A percentile compares a stretch with the other conserved stretches of the same genome.
Conservation (phyloP, 768 basidiomycete genomes). For the Suillus decipiens region DNA sequence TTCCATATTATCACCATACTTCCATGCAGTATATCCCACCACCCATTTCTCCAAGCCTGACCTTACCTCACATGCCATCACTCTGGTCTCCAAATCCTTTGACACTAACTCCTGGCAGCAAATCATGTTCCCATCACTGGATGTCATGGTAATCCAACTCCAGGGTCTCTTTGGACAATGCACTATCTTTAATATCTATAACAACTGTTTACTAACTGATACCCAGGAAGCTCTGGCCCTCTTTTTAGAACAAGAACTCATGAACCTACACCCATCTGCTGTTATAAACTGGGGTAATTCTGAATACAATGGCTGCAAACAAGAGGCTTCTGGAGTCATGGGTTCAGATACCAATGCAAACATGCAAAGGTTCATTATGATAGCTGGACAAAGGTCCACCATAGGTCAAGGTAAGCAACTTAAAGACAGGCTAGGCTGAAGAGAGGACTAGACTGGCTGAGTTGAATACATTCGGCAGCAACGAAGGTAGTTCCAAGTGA, state of each 20-base stretch:
- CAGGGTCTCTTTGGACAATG: not conserved
- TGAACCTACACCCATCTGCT: fast-evolving
- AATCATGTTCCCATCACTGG: not conserved
- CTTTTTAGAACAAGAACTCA: not conserved
- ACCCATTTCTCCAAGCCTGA: not conserved
- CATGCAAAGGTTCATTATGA: too few relatives aligned
- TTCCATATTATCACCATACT: not conserved
- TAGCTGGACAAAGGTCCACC: too few relatives aligned
- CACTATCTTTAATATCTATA: not conserved
- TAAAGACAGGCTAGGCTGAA: too few relatives aligned
- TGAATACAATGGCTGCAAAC: too few relatives aligned
- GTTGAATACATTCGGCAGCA: too few relatives aligned
- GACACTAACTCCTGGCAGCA: not conserved
- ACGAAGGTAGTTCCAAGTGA: too few relatives aligned
- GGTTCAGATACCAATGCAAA: too few relatives aligned
- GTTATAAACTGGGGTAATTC: too few relatives aligned
- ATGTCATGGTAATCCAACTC: not conserved
- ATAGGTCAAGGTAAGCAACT: too few relatives aligned
- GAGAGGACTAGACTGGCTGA: too few relatives aligned
- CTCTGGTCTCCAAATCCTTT: fast-evolving
- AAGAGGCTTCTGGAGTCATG: too few relatives aligned
- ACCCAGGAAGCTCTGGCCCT: not conserved
- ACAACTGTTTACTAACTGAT: not conserved
- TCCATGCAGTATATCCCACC: not conserved
- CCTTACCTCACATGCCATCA: not conserved